These are phyloP conservation scores for Strobilomyces dryophilus DNA, from an alignment of 768 basidiomycete species.

Conservation along the genomic window DNA sequence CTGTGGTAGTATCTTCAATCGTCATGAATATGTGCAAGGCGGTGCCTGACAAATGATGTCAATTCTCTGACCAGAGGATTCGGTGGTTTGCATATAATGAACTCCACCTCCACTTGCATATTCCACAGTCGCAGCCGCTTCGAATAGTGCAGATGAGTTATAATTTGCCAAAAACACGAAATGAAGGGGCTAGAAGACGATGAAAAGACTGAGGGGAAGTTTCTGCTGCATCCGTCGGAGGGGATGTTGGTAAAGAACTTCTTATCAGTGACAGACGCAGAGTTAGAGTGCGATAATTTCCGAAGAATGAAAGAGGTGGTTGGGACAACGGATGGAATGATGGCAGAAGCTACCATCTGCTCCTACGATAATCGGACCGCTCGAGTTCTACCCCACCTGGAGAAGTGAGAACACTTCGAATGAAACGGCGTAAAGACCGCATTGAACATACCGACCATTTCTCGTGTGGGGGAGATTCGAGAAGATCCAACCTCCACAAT, in stretches of 20 bases:
- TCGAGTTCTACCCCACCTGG: constrained; percentile 7
- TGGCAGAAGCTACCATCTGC: constrained; percentile 7
- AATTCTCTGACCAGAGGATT: constrained; percentile 13
- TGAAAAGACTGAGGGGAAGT: constrained; percentile 7
- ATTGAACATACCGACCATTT: constrained; percentile 22
- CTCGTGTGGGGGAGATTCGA: constrained; percentile 16
- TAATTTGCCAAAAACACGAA: not conserved
- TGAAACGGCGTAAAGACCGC: constrained; percentile 21
- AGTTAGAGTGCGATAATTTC: constrained; percentile 21
- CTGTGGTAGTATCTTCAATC: constrained; percentile 1
- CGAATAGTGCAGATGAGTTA: constrained; percentile 8
- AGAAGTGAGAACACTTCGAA: constrained; percentile 18
- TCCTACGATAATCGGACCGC: constrained; percentile 4
- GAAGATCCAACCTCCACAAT: constrained; percentile 21
- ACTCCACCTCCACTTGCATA: constrained; percentile 10
- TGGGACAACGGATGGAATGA: constrained; percentile 13
- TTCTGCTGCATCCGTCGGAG: not conserved
- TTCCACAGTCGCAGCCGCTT: constrained; percentile 9
- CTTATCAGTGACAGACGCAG: constrained; percentile 9
- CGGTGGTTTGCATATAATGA: constrained; percentile 8
- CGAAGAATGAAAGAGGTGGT: constrained; percentile 22
- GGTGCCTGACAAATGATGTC: constrained; percentile 24
- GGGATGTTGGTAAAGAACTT: constrained; percentile 10
- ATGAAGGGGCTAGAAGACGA: constrained; percentile 10
- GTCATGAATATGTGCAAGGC: constrained; percentile 9